phyloP scores from a whole-genome alignment of 768 basidiomycete species.

The Amanita thiersii region DNA sequence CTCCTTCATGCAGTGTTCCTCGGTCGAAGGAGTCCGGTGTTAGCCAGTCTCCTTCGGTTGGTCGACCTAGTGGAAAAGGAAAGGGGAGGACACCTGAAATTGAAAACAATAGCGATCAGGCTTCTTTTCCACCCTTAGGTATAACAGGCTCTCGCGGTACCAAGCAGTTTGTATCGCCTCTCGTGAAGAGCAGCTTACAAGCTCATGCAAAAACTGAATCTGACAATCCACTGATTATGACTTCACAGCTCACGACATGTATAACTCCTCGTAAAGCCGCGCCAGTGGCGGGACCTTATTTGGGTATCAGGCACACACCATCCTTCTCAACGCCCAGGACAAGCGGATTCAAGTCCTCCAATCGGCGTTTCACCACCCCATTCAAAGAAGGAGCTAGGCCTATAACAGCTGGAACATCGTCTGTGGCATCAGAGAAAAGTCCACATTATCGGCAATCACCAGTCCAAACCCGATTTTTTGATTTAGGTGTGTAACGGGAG shows the following conservation, averaged over 20 bases:
- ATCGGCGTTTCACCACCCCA: conserved; percentile 49
- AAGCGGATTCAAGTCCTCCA: conserved; percentile 15
- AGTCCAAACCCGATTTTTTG: conserved; percentile 25
- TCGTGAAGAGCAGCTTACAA: conserved; percentile 22
- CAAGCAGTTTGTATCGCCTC: conserved; percentile 42
- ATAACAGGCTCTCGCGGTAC: conserved; percentile 10
- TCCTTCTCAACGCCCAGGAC: background rate
- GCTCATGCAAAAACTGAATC: too few relatives aligned
- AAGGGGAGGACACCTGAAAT: background rate
- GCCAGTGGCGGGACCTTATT: background rate
- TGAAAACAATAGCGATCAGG: background rate
- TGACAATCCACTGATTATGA: too few relatives aligned
- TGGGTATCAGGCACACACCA: background rate
- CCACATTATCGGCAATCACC: conserved; percentile 7
- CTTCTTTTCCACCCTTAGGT: background rate
- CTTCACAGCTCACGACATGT: too few relatives aligned
- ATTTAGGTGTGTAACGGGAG: conserved; percentile 29
- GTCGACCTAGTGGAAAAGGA: conserved; percentile 1
- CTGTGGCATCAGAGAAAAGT: conserved; percentile 15
- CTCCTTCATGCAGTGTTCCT: conserved; percentile 24
- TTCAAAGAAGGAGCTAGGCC: conserved; percentile 50
- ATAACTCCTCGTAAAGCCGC: background rate
- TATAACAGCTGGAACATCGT: conserved; percentile 27
- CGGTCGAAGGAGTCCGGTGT: conserved; percentile 11
- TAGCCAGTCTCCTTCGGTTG: conserved; percentile 7